Conservation (phyloP, 1,284 basidiomycete species). For the Pseudozyma thailandica region DNA sequence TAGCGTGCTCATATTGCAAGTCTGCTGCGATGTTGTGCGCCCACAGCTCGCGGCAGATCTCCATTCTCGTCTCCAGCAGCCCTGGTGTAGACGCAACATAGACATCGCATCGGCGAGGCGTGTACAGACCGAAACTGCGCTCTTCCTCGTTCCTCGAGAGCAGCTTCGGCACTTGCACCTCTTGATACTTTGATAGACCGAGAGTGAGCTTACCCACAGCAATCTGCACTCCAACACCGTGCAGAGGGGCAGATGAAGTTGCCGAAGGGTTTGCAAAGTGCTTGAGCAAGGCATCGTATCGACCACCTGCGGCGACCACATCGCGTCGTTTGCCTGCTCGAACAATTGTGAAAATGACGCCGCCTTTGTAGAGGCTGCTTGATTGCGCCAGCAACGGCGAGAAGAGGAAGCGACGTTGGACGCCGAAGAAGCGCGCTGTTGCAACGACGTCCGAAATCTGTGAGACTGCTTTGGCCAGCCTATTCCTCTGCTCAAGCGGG, state of each 20-base stretch:
- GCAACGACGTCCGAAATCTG: constrained; percentile 77
- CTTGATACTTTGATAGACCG: constrained; percentile 74
- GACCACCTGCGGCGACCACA: constrained; percentile 79
- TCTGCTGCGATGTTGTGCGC: constrained; percentile 83
- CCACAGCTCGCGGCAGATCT: constrained; percentile 82
- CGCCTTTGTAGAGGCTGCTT: constrained; percentile 77
- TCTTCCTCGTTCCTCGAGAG: constrained; percentile 76
- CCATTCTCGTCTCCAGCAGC: constrained; percentile 79
- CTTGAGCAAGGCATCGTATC: constrained; percentile 80
- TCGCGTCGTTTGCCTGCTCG: constrained; percentile 76
- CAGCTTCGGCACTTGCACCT: constrained; percentile 78
- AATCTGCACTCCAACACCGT: constrained; percentile 80
- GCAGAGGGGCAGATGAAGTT: constrained; percentile 67
- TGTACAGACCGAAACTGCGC: constrained; percentile 85
- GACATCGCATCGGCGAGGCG: constrained; percentile 80
- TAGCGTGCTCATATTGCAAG: constrained; percentile 76
- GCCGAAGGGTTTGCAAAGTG: constrained; percentile 73
- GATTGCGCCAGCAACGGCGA: constrained; percentile 76
- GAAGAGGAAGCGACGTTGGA: constrained; percentile 75
- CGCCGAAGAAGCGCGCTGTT: constrained; percentile 75
- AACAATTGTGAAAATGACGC: constrained; percentile 80
- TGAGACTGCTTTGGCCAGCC: constrained; percentile 68
- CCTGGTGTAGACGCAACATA: constrained; percentile 80
- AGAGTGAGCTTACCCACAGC: constrained; percentile 81
- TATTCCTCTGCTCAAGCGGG: constrained; percentile 47